Conservation (phyloP, 2,329 filamentous ascomycete genomes). For the Talaromyces funiculosus region DNA sequence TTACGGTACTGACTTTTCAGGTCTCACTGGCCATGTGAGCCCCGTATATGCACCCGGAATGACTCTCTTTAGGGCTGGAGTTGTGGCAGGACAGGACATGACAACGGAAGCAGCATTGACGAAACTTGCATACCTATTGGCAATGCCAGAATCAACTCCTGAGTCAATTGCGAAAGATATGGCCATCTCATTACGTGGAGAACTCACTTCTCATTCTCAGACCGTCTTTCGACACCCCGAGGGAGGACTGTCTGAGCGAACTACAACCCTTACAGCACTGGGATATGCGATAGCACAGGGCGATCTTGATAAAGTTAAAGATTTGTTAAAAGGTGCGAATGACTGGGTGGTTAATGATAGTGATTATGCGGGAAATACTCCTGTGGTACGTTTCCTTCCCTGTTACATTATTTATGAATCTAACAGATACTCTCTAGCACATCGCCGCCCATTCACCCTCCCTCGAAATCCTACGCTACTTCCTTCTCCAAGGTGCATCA, state of each 20-base stretch:
- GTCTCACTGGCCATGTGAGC: conserved; percentile 63
- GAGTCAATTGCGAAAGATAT: conserved; percentile 65
- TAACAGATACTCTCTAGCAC: conserved; percentile 39
- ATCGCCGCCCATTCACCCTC: conserved; percentile 54
- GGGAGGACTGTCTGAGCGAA: conserved; percentile 48
- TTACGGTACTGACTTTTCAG: conserved; percentile 20
- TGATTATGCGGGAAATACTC: conserved; percentile 78
- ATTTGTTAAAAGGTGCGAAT: conserved; percentile 63
- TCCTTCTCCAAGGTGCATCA: conserved; percentile 52
- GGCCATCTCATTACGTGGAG: conserved; percentile 70
- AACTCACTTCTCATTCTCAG: conserved; percentile 70
- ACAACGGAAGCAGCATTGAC: conserved; percentile 87
- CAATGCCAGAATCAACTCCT: conserved; percentile 57
- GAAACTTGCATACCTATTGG: conserved; percentile 81
- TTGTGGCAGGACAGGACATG: conserved; percentile 83
- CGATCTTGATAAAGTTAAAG: conserved; percentile 59
- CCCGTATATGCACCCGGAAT: conserved; percentile 74
- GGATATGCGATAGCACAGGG: conserved; percentile 74
- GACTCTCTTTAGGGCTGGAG: conserved; percentile 72
- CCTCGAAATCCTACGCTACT: conserved; percentile 50
- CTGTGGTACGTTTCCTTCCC: conserved; percentile 31
- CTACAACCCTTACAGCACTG: conserved; percentile 66
- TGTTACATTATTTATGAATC: background rate
- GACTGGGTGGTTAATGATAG: conserved; percentile 64
- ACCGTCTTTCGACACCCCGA: conserved; percentile 73